Evolutionary conservation across 345 rosid species (phyloP).

Genomic region (Aethionema arabicum): DNA sequence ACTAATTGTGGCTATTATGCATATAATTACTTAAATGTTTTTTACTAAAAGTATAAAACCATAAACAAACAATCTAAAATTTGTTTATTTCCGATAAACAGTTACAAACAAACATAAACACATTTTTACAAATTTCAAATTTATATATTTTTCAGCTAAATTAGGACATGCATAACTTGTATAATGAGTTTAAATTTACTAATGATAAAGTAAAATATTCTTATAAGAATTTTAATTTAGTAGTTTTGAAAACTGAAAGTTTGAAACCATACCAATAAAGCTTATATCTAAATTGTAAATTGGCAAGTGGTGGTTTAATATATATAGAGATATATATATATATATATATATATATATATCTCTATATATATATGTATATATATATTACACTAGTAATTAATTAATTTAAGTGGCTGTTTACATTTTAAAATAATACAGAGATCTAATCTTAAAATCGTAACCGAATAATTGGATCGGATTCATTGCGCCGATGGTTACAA

Average conservation of each 20-base stretch:
- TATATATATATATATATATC: not conserved
- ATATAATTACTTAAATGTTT: slow-evolving; percentile 7
- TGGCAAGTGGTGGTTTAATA: slow-evolving; percentile 18
- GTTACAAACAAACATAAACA: too few relatives aligned
- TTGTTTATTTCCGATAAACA: too few relatives aligned
- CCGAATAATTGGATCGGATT: slow-evolving; percentile 30
- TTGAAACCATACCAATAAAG: slow-evolving; percentile 6
- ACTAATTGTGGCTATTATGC: slow-evolving; percentile 18
- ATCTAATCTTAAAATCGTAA: slow-evolving; percentile 25
- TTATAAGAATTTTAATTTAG: too few relatives aligned
- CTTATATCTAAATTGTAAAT: slow-evolving; percentile 19
- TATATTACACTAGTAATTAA: not conserved
- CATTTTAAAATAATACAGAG: not conserved
- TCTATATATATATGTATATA: not conserved
- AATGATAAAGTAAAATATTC: too few relatives aligned
- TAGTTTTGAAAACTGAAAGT: not conserved
- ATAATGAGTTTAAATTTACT: too few relatives aligned
- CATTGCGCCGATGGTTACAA: slow-evolving; percentile 23
- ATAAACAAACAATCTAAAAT: too few relatives aligned
- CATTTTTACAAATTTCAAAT: too few relatives aligned
- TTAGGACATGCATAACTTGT: too few relatives aligned
- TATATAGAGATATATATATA: not conserved
- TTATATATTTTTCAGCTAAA: too few relatives aligned
- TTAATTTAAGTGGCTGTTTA: not conserved
- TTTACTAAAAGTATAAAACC: not conserved